phyloP scores from a whole-genome alignment of 192 early-diverging fungal genomes.

The Backusella sp. region DNA sequence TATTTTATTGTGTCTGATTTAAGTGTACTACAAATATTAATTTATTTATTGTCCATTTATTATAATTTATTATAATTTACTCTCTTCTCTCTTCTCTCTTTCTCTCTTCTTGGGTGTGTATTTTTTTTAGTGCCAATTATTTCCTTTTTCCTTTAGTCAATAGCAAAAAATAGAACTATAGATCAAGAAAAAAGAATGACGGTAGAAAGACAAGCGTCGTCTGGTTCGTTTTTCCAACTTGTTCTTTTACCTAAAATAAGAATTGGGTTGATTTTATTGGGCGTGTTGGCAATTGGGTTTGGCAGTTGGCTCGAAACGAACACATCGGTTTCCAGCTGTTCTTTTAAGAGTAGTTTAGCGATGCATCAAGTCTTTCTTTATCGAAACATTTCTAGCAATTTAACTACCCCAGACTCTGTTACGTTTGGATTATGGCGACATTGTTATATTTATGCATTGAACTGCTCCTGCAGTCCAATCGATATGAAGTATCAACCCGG shows the following conservation, averaged over 20 bases:
- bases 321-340: constrained; percentile 3
- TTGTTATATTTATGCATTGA: constrained; percentile 11
- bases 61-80: background rate
- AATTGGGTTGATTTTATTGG: constrained; percentile 1
- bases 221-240: background rate
- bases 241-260: constrained; percentile 1
- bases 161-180: background rate
- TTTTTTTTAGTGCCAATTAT: background rate
- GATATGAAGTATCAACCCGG: constrained; percentile 11
- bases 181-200: background rate
- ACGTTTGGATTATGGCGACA: constrained; percentile 12
- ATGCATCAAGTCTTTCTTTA: constrained; percentile 13
- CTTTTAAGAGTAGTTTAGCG: constrained; percentile 11
- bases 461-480: constrained; percentile 6
- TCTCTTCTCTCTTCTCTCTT: background rate
- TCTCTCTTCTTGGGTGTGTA: background rate
- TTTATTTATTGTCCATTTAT: background rate
- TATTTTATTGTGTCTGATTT: background rate
- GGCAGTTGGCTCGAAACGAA: constrained; percentile 16
- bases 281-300: constrained; percentile 11
- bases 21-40: constrained; percentile 6
- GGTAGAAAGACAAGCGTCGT: constrained; percentile 3
- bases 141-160: background rate
- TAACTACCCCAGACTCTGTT: constrained; percentile 5
- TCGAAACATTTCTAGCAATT: constrained; percentile 12